A percentile compares a stretch with the other conserved stretches of the same genome.
These are phyloP conservation scores for Myriosclerotinia scirpicola DNA, from an alignment of 2,329 filamentous ascomycete genomes.

Conservation along the genomic window DNA sequence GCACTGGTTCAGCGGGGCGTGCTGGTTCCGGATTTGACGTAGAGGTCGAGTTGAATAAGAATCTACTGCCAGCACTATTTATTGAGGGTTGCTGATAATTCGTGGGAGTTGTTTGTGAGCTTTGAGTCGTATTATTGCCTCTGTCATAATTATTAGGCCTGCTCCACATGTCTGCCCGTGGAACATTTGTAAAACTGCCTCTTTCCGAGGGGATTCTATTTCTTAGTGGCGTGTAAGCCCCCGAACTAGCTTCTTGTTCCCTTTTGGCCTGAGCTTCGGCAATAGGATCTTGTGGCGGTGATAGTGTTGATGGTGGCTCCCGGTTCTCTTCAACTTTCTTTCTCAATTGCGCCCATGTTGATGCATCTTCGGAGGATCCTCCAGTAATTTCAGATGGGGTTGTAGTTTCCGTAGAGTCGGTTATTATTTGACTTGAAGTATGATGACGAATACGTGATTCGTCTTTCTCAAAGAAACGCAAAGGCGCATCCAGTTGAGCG, in stretches of 20 bases:
- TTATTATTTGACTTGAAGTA: conserved; percentile 8
- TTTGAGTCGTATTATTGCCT: neutral
- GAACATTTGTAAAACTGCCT: neutral
- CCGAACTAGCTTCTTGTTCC: conserved; percentile 33
- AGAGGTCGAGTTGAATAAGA: neutral
- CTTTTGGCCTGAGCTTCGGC: conserved; percentile 32
- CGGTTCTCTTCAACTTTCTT: conserved; percentile 20
- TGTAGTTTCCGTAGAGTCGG: neutral
- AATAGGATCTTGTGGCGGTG: conserved; percentile 25
- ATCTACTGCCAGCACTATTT: neutral
- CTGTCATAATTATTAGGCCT: conserved; percentile 10
- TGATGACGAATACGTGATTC: neutral
- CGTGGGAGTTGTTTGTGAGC: too few relatives aligned
- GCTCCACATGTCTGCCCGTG: conserved; percentile 17
- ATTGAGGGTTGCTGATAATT: neutral
- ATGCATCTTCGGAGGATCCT: neutral
- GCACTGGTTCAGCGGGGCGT: neutral
- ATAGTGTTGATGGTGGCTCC: neutral
- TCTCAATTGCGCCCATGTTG: conserved; percentile 30
- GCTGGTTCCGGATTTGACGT: neutral
- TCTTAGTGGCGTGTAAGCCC: conserved; percentile 34
- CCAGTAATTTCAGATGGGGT: neutral
- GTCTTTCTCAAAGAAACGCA: conserved; percentile 1
- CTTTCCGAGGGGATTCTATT: conserved; percentile 13
- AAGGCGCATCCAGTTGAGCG: neutral